Percentiles rank a stretch among this genome's conserved stretches.
phyloP scores from a whole-genome alignment of 2,329 filamentous ascomycete species.

The Paecilomyces niveus region DNA sequence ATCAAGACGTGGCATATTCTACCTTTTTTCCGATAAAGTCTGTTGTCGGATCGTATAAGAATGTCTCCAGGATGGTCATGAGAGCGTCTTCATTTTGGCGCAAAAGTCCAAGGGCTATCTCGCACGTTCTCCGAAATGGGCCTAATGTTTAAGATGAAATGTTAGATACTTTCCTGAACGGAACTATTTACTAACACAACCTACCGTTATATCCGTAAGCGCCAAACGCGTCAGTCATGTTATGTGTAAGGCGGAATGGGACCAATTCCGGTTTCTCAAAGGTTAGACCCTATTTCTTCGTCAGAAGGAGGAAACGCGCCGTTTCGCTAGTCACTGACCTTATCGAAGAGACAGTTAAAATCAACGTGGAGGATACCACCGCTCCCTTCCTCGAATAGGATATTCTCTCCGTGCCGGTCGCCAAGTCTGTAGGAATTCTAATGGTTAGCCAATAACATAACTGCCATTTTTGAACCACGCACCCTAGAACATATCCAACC shows the following conservation, averaged over 20 bases:
- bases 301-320: constrained; percentile 8
- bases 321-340: constrained; percentile 34
- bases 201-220: constrained; percentile 78
- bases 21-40: constrained; percentile 76
- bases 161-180: not conserved
- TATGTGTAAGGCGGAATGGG: constrained; percentile 94
- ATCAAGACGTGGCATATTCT: constrained; percentile 3
- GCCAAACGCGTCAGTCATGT: constrained; percentile 97
- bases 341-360: constrained; percentile 99
- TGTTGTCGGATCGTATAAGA: constrained; percentile 92
- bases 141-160: constrained; percentile 30
- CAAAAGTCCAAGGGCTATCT: constrained; percentile 76
- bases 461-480: constrained; percentile 8
- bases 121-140: constrained; percentile 83
- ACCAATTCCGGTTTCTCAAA: constrained; percentile 93
- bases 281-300: constrained; percentile 56
- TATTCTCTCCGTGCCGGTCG: constrained; percentile 95
- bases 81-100: constrained; percentile 91
- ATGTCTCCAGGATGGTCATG: constrained; percentile 95
- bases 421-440: constrained; percentile 52
- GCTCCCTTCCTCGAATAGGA: constrained; percentile 86
- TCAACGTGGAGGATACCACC: constrained; percentile 96
- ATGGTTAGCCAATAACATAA: constrained; percentile 4
- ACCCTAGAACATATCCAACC: constrained; percentile 84
- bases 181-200: not conserved